phyloP scores from a whole-genome alignment of 1,284 basidiomycete genomes.

The Thecaphora thlaspeos region DNA sequence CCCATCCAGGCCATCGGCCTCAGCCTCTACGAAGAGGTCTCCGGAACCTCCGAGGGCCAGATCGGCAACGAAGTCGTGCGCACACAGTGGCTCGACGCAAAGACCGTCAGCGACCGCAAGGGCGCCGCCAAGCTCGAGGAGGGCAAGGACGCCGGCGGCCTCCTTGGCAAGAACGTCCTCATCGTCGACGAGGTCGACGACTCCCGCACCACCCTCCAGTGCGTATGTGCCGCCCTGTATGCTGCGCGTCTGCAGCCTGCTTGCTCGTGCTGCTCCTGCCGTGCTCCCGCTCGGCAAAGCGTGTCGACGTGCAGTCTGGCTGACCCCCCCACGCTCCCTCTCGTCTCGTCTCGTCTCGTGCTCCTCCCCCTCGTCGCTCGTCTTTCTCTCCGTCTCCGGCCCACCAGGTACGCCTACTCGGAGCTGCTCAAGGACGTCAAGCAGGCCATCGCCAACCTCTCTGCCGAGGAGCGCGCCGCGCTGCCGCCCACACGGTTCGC shows the following conservation, averaged over 20 bases:
- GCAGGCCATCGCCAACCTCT: slow-evolving; percentile 39
- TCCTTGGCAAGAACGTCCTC: slow-evolving; percentile 56
- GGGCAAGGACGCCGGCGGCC: slow-evolving; percentile 46
- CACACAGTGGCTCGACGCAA: slow-evolving; percentile 56
- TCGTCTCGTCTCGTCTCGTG: slow-evolving; percentile 4
- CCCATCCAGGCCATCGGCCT: slow-evolving; percentile 57
- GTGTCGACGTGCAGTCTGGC: too few relatives aligned
- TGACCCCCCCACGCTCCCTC: too few relatives aligned
- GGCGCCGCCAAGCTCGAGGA: slow-evolving; percentile 38
- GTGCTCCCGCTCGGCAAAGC: too few relatives aligned
- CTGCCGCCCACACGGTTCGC: slow-evolving; percentile 55
- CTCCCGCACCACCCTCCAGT: slow-evolving; percentile 54
- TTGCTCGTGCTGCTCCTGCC: too few relatives aligned
- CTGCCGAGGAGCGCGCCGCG: slow-evolving; percentile 36
- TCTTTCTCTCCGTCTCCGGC: too few relatives aligned
- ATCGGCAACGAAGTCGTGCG: slow-evolving; percentile 55
- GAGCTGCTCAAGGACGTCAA: slow-evolving; percentile 55
- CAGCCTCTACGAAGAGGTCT: slow-evolving; percentile 56
- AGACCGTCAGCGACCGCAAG: slow-evolving; percentile 30
- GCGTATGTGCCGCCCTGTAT: too few relatives aligned
- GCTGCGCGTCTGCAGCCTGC: background rate
- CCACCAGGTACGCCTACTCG: slow-evolving; percentile 52
- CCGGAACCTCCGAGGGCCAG: slow-evolving; percentile 42
- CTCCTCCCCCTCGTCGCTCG: too few relatives aligned
- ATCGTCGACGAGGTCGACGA: slow-evolving; percentile 58